Base-by-base conservation (phyloP, 2,329 filamentous ascomycete species). In the Trichoderma atrobrunneum region DNA sequence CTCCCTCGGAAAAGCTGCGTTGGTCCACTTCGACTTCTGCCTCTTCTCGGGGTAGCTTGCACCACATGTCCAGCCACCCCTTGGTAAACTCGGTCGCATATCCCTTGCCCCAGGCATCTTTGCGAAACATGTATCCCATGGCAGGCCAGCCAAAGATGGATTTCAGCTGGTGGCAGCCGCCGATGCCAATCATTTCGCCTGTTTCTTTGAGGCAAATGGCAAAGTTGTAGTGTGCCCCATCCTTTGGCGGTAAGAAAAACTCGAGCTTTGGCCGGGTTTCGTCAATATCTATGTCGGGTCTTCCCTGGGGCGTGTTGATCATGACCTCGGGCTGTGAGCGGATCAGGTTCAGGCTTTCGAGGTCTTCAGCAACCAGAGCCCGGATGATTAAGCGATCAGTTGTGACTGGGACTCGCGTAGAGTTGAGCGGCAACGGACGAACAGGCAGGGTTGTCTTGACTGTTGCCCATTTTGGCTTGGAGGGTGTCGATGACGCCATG, bases 41-140 rank as follows among this genome's bases (percentile, higher is more conserved):
- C 74, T 82, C 82, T 63, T 78, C 80, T 73, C 87, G 80, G 62
- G 85, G 84, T 74, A 89, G 79, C 63, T 76, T 76, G 80, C 83
- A 85, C 83, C 85, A 90, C 28, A 79, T 76, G 11, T 76, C 73
- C 11, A 87, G 72, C 67, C 85, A 86, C 1, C 78, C 87, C 70
- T 73, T 78, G 32, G 89, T 71, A 61, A 88, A 87, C 79, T 90
- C 88, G 1, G 85, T 88, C 48, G 84, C 87, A 74, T 87, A 85
- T 7, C 88, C 88, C 54, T 81, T 82, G 5, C 86, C 85, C 88
- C 88, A 90, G 63, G 78, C 74, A 73, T 86, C 84, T 65, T 80
- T 82, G 59, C 82, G 79, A 64, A 90, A 78, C 80, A 89, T 84
- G 77, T 90, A 91, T 24, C 88, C 88, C 30, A 89, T 66, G 75